These are phyloP conservation scores for Colletotrichum incanum DNA, from an alignment of 2,329 filamentous ascomycete species.

Conservation along the genomic window DNA sequence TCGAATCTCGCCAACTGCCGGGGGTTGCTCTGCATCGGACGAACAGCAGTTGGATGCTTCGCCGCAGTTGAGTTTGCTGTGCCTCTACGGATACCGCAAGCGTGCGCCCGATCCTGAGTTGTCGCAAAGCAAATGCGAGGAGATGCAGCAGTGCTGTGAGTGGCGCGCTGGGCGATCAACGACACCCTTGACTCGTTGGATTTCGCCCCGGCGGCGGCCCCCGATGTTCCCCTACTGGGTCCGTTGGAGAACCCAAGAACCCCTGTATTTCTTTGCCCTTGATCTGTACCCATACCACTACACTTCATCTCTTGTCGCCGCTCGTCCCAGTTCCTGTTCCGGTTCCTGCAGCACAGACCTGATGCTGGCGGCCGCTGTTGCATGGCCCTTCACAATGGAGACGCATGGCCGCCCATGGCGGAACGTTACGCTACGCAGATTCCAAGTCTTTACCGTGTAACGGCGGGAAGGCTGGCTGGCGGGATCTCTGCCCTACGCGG, in stretches of 20 bases:
- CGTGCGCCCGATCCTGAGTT: background rate
- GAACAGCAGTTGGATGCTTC: slow-evolving; percentile 16
- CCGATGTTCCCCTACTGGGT: slow-evolving; percentile 11
- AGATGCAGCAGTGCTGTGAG: background rate
- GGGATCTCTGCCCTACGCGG: slow-evolving; percentile 14
- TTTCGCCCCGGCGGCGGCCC: slow-evolving; percentile 15
- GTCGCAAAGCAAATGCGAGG: background rate
- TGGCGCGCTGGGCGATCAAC: background rate
- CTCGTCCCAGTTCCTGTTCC: background rate
- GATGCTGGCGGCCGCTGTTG: slow-evolving; percentile 6
- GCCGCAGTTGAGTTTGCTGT: background rate
- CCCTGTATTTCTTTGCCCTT: slow-evolving; percentile 16
- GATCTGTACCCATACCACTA: slow-evolving; percentile 11
- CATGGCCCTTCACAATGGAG: background rate
- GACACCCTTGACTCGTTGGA: slow-evolving; percentile 28
- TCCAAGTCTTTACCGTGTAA: background rate
- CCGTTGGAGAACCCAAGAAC: slow-evolving; percentile 5
- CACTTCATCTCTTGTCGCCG: slow-evolving; percentile 7
- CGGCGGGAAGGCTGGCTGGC: too few species aligned
- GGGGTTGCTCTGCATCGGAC: slow-evolving; percentile 32
- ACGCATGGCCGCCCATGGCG: background rate
- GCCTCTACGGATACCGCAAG: background rate
- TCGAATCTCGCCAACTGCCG: slow-evolving; percentile 35
- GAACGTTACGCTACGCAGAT: background rate
- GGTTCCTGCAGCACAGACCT: slow-evolving; percentile 27